Conservation (phyloP, 768 basidiomycete genomes). For the Pleurotus giganteus region DNA sequence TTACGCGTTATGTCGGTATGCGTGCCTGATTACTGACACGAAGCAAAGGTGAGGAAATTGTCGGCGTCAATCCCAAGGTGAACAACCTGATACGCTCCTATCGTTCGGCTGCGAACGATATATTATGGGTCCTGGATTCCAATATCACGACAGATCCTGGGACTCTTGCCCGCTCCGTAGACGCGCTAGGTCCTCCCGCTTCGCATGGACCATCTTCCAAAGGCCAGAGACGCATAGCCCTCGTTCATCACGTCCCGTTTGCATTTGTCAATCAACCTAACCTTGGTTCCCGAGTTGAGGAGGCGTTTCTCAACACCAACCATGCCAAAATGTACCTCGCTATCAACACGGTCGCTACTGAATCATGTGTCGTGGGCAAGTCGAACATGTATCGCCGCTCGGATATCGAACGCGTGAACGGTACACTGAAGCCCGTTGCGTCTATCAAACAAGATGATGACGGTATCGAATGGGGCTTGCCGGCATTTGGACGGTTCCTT, state of each 20-base stretch:
- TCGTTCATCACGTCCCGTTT: slow-evolving; percentile 96
- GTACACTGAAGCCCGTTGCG: slow-evolving; percentile 50
- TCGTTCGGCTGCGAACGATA: slow-evolving; percentile 76
- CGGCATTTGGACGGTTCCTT: slow-evolving; percentile 82
- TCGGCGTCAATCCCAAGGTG: slow-evolving; percentile 96
- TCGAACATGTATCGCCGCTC: slow-evolving; percentile 92
- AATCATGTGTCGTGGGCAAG: slow-evolving; percentile 97
- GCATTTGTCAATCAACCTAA: slow-evolving; percentile 68
- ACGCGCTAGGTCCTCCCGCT: slow-evolving; percentile 51
- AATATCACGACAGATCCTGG: slow-evolving; percentile 78
- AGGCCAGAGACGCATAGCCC: slow-evolving; percentile 54
- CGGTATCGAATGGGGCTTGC: slow-evolving; percentile 52
- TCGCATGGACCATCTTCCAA: slow-evolving; percentile 23
- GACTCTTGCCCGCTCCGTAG: slow-evolving; percentile 83
- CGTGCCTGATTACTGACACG: not conserved
- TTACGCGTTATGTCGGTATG: slow-evolving; percentile 1
- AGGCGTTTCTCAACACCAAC: slow-evolving; percentile 94
- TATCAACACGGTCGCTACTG: slow-evolving; percentile 83
- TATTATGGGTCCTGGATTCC: slow-evolving; percentile 97
- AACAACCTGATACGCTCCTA: slow-evolving; percentile 93
- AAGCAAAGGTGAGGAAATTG: slow-evolving; percentile 67
- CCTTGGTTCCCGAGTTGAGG: slow-evolving; percentile 84
- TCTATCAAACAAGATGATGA: slow-evolving; percentile 12
- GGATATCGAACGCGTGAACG: slow-evolving; percentile 76
- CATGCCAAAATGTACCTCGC: slow-evolving; percentile 99